These are phyloP conservation scores for Chernovozyma aurita DNA, from an alignment of 1,139 yeast species.

Conservation along the genomic window DNA sequence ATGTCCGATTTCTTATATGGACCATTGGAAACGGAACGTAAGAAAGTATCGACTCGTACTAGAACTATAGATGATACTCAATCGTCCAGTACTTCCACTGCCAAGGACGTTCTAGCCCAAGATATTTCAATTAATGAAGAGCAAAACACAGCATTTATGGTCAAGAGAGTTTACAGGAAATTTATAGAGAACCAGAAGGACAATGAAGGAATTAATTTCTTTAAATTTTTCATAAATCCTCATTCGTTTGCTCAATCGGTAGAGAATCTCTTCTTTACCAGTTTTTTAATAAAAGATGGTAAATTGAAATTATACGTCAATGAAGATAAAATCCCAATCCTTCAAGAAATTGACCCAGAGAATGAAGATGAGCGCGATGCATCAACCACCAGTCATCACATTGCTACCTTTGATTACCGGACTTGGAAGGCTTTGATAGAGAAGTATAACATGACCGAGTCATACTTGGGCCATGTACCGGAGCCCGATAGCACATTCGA, in stretches of 20 bases:
- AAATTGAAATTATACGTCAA: slow-evolving; percentile 50
- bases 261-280: slow-evolving; percentile 77
- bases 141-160: slow-evolving; percentile 59
- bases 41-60: slow-evolving; percentile 30
- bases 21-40: slow-evolving; percentile 63
- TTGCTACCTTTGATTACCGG: slow-evolving; percentile 62
- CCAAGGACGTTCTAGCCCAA: slow-evolving; percentile 47
- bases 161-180: slow-evolving; percentile 42
- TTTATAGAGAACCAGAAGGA: slow-evolving; percentile 24
- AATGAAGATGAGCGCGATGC: slow-evolving; percentile 13
- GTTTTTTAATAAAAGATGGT: slow-evolving; percentile 76
- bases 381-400: slow-evolving; percentile 50
- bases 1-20: slow-evolving; percentile 65
- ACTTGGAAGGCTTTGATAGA: slow-evolving; percentile 59
- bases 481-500: slow-evolving; percentile 29
- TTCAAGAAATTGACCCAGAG: slow-evolving; percentile 16
- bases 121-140: slow-evolving; percentile 48
- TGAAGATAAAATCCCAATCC: slow-evolving; percentile 39
- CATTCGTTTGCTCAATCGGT: slow-evolving; percentile 71
- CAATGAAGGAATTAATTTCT: slow-evolving; percentile 49
- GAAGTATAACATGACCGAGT: slow-evolving; percentile 46
- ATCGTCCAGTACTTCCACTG: slow-evolving; percentile 36
- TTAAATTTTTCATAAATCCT: slow-evolving; percentile 70
- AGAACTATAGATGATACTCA: slow-evolving; percentile 43
- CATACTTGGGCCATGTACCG: slow-evolving; percentile 47